Base-by-base conservation (phyloP, 2,329 filamentous ascomycete species). In the Xylaria sp. region DNA sequence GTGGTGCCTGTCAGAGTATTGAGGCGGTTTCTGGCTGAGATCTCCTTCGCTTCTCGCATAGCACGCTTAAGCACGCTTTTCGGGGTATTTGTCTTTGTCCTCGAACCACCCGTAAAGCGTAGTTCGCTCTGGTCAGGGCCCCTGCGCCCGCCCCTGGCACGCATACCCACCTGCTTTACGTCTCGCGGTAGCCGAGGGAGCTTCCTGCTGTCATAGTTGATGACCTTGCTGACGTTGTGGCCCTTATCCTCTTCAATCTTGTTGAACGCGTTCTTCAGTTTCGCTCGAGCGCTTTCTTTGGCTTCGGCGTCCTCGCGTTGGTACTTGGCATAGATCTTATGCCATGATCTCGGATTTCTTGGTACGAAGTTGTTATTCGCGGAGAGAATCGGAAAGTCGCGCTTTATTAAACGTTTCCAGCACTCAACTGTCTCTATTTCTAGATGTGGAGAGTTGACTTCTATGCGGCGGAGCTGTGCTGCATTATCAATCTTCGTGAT, bases 361-460 rank as follows among this genome's bases (percentile, higher is more conserved):
- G 92, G 92, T 28, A 88, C 83, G 73, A 90, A 87, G 31, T 88
- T 87, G 76, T 91, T 89, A 54, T 83, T 81, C 49, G 89, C 84
- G 71, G 81, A 80, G 79, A 89, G 90, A 65, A 88, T 82, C 1
- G 89, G 89, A 70, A 97, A 92, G 75, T 97, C 90, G 57, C 89
- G 88, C 60, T 88, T 87, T 79, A 98, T 96, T 75, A 97, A 87
- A 33, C 88, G 86, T 49, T 89, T 81, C 95, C 95, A 97, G 69
- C 95, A 83, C 74, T 94, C 91, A 23, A 83, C 86, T 46, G 90
- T 90, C 65, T 92, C 84, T 44, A 89, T 88, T 69, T 87, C 84
- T 60, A 97, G 86, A 71, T 97, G 93, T 0, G 93, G 92, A 5
- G 90, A 94, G 76, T 90, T 89, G 59, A 86, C 70, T 81, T 97